Base-by-base conservation (phyloP, 495 filamentous ascomycete genomes). In the Elaphomyces granulatus region DNA sequence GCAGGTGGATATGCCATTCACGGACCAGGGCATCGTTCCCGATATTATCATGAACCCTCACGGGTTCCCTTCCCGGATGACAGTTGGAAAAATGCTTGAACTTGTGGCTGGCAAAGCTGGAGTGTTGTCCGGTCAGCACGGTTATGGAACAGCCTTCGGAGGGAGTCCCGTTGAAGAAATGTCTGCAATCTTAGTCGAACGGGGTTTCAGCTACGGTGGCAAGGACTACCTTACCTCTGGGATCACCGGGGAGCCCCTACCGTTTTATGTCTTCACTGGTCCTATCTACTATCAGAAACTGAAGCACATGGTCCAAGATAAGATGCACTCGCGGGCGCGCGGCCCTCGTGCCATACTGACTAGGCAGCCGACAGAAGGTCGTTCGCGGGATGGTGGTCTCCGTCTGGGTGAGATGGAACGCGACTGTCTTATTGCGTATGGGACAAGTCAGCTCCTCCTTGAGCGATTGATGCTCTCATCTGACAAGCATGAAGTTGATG, bases 1-100 rank as follows among this genome's bases (percentile, higher is more conserved):
- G 33, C 87, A 95, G 59, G 85, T 86, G 46, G 90, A 99, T 55
- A 82, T 99, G 81, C 90, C 90, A 1, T 99, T 99, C 63, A 80
- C 81, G 7, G 88, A 96, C 59, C 66, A 72, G 28, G 92, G 90
- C 3, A 79, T 99, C 45, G 75, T 74, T 30, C 90, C 90, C 0
- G 90, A 99, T 56, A 90, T 99, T 52, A 99, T 99, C 75, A 99
- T 99, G 92, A 99, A 99, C 65, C 90, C 90, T 1, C 90, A 99
- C 61, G 90, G 92, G 75, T 96, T 99, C 71, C 90, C 90, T 6
- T 95, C 87, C 8, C 90, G 90, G 56, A 99, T 99, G 90, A 99
- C 90, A 35, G 92, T 99, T 47, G 90, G 92, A 8, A 96, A 99
- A 58, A 84, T 99, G 70, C 70, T 99, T 37, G 90, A 99, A 58